phyloP scores from a whole-genome alignment of 2,329 filamentous ascomycete species.

The Corynespora cassiicola region DNA sequence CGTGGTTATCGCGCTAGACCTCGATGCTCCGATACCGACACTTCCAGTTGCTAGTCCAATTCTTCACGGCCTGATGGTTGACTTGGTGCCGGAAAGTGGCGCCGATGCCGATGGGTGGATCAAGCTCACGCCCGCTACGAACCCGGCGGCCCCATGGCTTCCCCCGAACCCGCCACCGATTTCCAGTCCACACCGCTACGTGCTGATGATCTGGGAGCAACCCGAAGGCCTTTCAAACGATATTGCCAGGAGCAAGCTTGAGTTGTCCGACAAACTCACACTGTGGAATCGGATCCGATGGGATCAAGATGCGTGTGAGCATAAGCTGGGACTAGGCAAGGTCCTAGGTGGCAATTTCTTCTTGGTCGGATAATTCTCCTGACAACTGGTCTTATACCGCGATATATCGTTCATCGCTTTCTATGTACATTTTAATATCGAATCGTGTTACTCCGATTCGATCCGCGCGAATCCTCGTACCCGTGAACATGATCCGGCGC shows the following conservation, averaged over 20 bases:
- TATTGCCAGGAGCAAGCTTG: constrained; percentile 6
- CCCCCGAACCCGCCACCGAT: constrained; percentile 12
- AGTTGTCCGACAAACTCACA: constrained; percentile 2
- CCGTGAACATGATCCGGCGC: too few relatives aligned
- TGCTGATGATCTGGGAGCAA: constrained; percentile 17
- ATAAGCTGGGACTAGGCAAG: constrained; percentile 8
- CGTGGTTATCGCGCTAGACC: constrained; percentile 9
- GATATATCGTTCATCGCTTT: too few relatives aligned
- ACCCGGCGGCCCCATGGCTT: constrained; percentile 3
- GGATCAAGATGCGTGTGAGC: constrained; percentile 13
- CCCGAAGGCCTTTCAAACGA: constrained; percentile 11
- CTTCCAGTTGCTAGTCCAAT: constrained; percentile 11
- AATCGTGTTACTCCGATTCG: too few relatives aligned
- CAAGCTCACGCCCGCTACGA: constrained; percentile 5
- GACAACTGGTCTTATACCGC: too few relatives aligned
- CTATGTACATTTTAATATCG: too few relatives aligned
- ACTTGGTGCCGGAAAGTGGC: constrained; percentile 7
- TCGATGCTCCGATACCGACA: constrained; percentile 11
- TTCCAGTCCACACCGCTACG: constrained; percentile 14
- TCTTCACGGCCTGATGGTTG: constrained; percentile 9
- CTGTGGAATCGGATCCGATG: constrained; percentile 9
- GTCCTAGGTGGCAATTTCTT: constrained; percentile 9
- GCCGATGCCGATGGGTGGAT: constrained; percentile 14
- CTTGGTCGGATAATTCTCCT: too few relatives aligned
- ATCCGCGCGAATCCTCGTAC: too few relatives aligned